Conservation (phyloP, 2,329 filamentous ascomycete genomes). For the Corynespora cassiicola region DNA sequence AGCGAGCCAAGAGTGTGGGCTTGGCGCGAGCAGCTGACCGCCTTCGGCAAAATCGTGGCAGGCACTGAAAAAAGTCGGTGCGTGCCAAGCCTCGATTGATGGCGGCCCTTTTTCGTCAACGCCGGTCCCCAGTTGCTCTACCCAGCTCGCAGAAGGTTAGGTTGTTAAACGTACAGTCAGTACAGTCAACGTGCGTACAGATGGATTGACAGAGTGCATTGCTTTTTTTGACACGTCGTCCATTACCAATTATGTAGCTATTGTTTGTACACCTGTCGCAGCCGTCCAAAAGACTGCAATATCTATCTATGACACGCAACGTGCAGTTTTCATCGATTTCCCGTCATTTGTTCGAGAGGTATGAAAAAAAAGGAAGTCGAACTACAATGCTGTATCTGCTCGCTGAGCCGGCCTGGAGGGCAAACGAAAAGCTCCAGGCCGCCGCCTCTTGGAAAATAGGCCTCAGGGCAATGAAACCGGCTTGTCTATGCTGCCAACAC, state of each 20-base stretch:
- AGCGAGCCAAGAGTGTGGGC: slow-evolving; percentile 15
- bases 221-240: slow-evolving; percentile 13
- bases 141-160: too few species aligned
- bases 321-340: slow-evolving; percentile 34
- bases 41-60: slow-evolving; percentile 24
- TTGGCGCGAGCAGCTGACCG: slow-evolving; percentile 26
- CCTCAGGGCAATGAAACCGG: slow-evolving; percentile 27
- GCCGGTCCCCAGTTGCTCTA: too few species aligned
- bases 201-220: background rate
- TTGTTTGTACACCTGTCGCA: slow-evolving; percentile 27
- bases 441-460: slow-evolving; percentile 18
- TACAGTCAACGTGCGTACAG: background rate
- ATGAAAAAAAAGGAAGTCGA: slow-evolving; percentile 24
- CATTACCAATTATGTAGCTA: slow-evolving; percentile 46
- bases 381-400: slow-evolving; percentile 19
- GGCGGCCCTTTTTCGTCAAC: too few species aligned
- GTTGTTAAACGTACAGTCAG: too few species aligned
- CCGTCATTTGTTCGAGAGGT: slow-evolving; percentile 33
- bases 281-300: slow-evolving; percentile 23
- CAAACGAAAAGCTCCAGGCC: slow-evolving; percentile 16
- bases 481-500: slow-evolving; percentile 44
- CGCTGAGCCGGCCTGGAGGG: slow-evolving; percentile 18
- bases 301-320: slow-evolving; percentile 40
- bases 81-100: too few species aligned
- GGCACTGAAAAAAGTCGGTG: too few species aligned